Evolutionary conservation across 257 asterid genomes (phyloP).

Genomic region (Coffea eugenioides): DNA sequence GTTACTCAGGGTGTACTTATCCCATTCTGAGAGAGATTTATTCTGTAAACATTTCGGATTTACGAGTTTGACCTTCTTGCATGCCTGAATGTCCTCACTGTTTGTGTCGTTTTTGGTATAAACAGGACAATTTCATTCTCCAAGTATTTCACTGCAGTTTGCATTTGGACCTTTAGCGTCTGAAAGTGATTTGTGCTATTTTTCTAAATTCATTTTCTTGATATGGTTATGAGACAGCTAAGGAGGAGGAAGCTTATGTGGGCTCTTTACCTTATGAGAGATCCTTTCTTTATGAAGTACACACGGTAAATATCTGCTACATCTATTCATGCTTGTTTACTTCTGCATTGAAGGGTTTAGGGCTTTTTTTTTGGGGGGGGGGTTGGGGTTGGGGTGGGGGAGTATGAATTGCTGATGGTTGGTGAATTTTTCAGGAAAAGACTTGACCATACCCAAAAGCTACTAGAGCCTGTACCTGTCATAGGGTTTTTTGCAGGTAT

Average conservation of each 20-base stretch:
- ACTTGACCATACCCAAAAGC: conserved; percentile 65
- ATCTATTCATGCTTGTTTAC: not conserved
- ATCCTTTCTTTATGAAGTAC: conserved; percentile 82
- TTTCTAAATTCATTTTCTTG: too few species aligned
- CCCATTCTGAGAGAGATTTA: too few species aligned
- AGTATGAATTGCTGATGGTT: conserved; percentile 19
- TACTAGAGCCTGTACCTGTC: conserved; percentile 74
- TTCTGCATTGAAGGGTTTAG: too few species aligned
- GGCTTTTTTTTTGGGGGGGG: not conserved
- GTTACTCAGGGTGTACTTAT: too few species aligned
- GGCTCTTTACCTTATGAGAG: conserved; percentile 98
- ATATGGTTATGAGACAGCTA: conserved; percentile 42
- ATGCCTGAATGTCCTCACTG: too few species aligned
- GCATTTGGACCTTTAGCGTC: too few species aligned
- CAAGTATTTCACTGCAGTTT: too few species aligned
- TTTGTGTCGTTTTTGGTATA: too few species aligned
- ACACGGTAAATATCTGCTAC: conserved; percentile 53
- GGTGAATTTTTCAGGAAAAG: conserved; percentile 54
- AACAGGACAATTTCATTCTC: too few species aligned
- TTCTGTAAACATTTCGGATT: too few species aligned
- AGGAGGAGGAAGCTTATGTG: conserved; percentile 78
- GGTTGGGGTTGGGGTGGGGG: too few species aligned
- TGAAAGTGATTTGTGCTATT: not conserved
- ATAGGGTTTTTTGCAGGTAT: conserved; percentile 79
- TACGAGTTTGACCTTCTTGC: too few species aligned